Conservation (phyloP, 805 yeast species). For the Ogataea trehalophila region DNA sequence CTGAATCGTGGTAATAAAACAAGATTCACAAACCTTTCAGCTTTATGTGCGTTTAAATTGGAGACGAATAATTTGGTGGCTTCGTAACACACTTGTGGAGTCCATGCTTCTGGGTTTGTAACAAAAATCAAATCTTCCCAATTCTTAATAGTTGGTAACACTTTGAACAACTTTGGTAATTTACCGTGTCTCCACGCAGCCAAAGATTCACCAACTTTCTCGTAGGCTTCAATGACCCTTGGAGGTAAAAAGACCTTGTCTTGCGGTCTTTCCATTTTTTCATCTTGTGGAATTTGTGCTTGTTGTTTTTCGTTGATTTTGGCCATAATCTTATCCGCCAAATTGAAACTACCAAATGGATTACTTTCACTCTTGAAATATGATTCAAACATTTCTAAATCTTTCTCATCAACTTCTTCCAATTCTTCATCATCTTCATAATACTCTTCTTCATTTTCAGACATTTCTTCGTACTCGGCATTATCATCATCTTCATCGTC, state of each 20-base stretch:
- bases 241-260: slow-evolving; percentile 91
- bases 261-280: slow-evolving; percentile 34
- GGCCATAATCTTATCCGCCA: slow-evolving; percentile 93
- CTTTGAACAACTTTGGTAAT: slow-evolving; percentile 93
- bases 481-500: slow-evolving; percentile 29
- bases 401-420: slow-evolving; percentile 67
- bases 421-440: slow-evolving; percentile 50
- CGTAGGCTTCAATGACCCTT: slow-evolving; percentile 91
- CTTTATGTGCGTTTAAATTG: slow-evolving; percentile 78
- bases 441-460: slow-evolving; percentile 35
- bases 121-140: slow-evolving; percentile 96
- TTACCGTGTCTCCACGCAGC: slow-evolving; percentile 93
- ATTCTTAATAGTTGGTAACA: slow-evolving; percentile 84
- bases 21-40: slow-evolving; percentile 72
- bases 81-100: slow-evolving; percentile 90
- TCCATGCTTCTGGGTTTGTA: slow-evolving; percentile 90
- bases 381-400: slow-evolving; percentile 77
- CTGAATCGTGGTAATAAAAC: slow-evolving; percentile 72
- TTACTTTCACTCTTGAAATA: slow-evolving; percentile 44
- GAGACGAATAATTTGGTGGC: slow-evolving; percentile 94
- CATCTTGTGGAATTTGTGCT: slow-evolving; percentile 24
- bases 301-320: slow-evolving; percentile 65
- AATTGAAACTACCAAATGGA: slow-evolving; percentile 48
- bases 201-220: slow-evolving; percentile 82
- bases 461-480: slow-evolving; percentile 26